Conservation (phyloP, 2,329 filamentous ascomycete genomes). For the Colletotrichum filicis region DNA sequence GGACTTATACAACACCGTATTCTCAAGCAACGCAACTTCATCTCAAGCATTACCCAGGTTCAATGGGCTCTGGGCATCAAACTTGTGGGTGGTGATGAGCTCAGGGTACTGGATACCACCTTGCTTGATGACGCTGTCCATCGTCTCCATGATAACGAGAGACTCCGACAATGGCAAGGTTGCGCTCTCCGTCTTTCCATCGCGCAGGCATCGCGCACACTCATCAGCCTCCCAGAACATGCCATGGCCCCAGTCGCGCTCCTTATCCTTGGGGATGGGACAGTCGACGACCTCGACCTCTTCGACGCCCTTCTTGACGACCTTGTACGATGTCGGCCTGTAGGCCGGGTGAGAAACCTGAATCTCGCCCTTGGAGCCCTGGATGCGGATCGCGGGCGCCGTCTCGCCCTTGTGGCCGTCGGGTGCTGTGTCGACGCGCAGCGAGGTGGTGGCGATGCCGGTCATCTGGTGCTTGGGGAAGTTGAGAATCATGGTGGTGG, state of each 20-base stretch:
- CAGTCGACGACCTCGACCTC: conserved; percentile 63
- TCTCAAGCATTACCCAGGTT: conserved; percentile 61
- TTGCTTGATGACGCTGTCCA: conserved; percentile 66
- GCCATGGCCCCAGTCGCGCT: conserved; percentile 71
- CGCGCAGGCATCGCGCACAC: conserved; percentile 77
- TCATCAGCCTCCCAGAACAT: conserved; percentile 94
- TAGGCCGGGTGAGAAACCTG: conserved; percentile 80
- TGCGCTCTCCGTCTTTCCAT: conserved; percentile 81
- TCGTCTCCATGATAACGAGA: conserved; percentile 83
- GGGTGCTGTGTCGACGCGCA: conserved; percentile 72
- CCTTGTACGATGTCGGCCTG: conserved; percentile 72
- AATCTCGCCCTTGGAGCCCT: conserved; percentile 84
- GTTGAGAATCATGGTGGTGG: conserved; percentile 79
- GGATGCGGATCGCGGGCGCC: conserved; percentile 79
- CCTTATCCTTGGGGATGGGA: conserved; percentile 63
- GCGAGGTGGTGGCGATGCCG: conserved; percentile 75
- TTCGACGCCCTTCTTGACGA: conserved; percentile 66
- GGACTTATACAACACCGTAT: neutral
- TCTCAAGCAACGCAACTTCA: neutral
- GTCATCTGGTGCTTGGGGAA: conserved; percentile 78
- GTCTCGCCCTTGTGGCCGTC: conserved; percentile 65
- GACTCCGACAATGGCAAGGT: conserved; percentile 80
- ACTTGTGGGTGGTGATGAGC: conserved; percentile 67
- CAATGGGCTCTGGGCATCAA: conserved; percentile 68
- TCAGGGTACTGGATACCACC: conserved; percentile 65